Evolutionary conservation across 768 basidiomycete species (phyloP).

Genomic region (Mycena epipterygia): DNA sequence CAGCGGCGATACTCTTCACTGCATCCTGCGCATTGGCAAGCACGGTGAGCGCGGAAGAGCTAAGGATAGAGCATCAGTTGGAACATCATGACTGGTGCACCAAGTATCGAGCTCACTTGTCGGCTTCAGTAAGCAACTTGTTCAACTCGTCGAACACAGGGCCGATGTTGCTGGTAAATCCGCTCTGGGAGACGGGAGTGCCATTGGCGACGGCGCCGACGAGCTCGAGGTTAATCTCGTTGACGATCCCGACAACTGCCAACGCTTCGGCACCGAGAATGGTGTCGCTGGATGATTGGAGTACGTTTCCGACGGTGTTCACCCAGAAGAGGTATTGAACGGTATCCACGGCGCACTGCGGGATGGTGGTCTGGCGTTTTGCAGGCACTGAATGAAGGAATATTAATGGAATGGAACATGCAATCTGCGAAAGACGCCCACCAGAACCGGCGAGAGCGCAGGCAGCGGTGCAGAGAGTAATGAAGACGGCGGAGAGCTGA

Average conservation of each 20-base stretch:
- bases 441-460: constrained; percentile 15
- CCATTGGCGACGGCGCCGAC: constrained; percentile 15
- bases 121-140: constrained; percentile 5
- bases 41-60: constrained; percentile 3
- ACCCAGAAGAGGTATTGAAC: constrained; percentile 19
- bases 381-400: constrained; percentile 14
- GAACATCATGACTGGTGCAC: constrained; percentile 5
- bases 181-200: neutral
- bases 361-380: constrained; percentile 11
- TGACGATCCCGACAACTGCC: constrained; percentile 1
- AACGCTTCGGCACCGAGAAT: constrained; percentile 12
- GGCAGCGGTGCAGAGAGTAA: constrained; percentile 18
- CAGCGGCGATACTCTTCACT: constrained; percentile 1
- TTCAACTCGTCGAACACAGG: constrained; percentile 11
- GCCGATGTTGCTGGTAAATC: constrained; percentile 1
- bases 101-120: constrained; percentile 1
- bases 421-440: constrained; percentile 10
- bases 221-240: constrained; percentile 7
- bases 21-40: constrained; percentile 15
- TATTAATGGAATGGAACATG: constrained; percentile 10
- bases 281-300: constrained; percentile 10
- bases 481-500: constrained; percentile 9
- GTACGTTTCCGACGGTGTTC: neutral
- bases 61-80: constrained; percentile 1
- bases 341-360: constrained; percentile 13